phyloP scores from a whole-genome alignment of 805 yeast species.

The Metahyphopichia silvanorum region DNA sequence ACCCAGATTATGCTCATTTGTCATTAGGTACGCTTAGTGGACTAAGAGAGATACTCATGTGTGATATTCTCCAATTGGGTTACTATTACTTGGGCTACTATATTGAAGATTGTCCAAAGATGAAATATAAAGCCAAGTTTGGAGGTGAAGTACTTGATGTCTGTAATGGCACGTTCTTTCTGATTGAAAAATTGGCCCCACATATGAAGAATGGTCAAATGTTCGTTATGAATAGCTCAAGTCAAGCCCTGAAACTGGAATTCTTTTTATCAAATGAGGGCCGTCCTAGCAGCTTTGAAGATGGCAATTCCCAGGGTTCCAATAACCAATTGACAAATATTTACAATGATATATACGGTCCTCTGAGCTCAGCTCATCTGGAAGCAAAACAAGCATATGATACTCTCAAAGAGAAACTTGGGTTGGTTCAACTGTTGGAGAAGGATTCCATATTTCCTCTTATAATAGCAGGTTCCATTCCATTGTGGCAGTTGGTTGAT shows the following conservation, averaged over 20 bases:
- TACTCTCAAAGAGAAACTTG: conserved; percentile 8
- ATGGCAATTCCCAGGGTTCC: conserved; percentile 1
- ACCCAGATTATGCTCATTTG: conserved; percentile 67
- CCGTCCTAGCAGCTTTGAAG: conserved; percentile 2
- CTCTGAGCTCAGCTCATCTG: conserved; percentile 7
- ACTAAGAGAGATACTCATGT: conserved; percentile 60
- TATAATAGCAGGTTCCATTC: conserved; percentile 51
- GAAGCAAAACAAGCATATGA: conserved; percentile 15
- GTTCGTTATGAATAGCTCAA: conserved; percentile 19
- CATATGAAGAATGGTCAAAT: conserved; percentile 26
- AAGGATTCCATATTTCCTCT: conserved; percentile 24
- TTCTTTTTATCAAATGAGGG: conserved; percentile 6
- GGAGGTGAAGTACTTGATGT: conserved; percentile 73
- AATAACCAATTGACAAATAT: conserved; percentile 4
- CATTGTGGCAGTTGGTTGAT: conserved; percentile 48
- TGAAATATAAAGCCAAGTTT: conserved; percentile 76
- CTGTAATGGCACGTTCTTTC: conserved; percentile 42
- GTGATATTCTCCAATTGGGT: conserved; percentile 41
- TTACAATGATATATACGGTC: conserved; percentile 14
- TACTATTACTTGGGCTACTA: conserved; percentile 81
- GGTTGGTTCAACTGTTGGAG: neutral
- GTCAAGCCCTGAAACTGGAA: conserved; percentile 4
- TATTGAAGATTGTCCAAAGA: conserved; percentile 74
- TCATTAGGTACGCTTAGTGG: conserved; percentile 80
- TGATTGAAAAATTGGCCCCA: conserved; percentile 27